Evolutionary conservation across 352 stramenopile species (phyloP).

Genomic region (Phytophthora melonis): DNA sequence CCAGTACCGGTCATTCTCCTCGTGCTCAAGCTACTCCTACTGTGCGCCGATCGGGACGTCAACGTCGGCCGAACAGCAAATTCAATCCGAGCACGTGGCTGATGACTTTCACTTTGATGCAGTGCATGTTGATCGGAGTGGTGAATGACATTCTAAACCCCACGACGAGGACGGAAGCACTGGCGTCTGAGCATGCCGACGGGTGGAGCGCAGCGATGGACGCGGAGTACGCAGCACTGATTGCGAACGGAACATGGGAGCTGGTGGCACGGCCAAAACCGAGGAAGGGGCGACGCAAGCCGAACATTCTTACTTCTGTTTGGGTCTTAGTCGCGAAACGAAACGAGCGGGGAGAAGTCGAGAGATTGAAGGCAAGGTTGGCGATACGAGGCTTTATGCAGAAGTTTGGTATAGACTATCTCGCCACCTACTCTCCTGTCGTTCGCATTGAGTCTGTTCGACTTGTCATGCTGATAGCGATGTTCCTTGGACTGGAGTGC

Average conservation of each 20-base stretch:
- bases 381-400: no score
- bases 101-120: slow-evolving; percentile 12
- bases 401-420: slow-evolving; percentile 11
- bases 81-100: slow-evolving; percentile 12
- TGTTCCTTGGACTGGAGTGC: neutral
- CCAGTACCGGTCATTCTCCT: no score
- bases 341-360: slow-evolving; percentile 7
- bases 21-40: neutral
- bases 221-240: slow-evolving; percentile 1
- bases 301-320: slow-evolving; percentile 1
- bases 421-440: slow-evolving; percentile 16
- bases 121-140: slow-evolving; percentile 19
- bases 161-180: neutral
- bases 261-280: slow-evolving; percentile 12
- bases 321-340: slow-evolving; percentile 15
- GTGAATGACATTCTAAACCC: slow-evolving; percentile 17
- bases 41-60: neutral
- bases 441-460: slow-evolving; percentile 21
- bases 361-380: slow-evolving; percentile 12
- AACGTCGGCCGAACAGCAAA: slow-evolving; percentile 4
- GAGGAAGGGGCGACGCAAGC: neutral
- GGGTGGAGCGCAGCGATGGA: slow-evolving; percentile 6
- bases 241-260: slow-evolving; percentile 11
- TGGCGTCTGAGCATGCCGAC: slow-evolving; percentile 12
- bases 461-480: slow-evolving; percentile 6